Conservation (phyloP, 2,329 filamentous ascomycete genomes). For the Leptosphaerulina australis region DNA sequence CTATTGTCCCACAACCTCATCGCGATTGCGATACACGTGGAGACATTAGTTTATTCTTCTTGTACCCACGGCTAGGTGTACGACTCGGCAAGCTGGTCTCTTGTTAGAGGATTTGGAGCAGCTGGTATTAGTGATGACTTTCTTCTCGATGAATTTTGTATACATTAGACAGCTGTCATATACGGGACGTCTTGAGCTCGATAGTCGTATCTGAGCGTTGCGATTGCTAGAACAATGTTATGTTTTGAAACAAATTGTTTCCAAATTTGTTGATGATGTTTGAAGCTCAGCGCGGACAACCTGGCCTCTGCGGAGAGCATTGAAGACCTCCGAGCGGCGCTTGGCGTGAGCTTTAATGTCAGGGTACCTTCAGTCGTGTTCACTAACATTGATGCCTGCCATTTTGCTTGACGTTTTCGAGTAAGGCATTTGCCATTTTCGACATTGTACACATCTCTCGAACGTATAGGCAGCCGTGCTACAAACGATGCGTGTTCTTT, state of each 20-base stretch:
- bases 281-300: conserved; percentile 15
- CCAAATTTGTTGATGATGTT: background rate
- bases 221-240: conserved; percentile 24
- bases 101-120: conserved; percentile 14
- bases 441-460: background rate
- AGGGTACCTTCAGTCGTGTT: background rate
- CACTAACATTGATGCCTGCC: conserved; percentile 27
- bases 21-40: background rate
- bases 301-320: conserved; percentile 24
- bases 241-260: background rate
- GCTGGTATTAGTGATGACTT: conserved; percentile 16
- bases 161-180: conserved; percentile 45
- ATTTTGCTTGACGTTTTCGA: conserved; percentile 16
- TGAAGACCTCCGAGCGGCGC: conserved; percentile 19
- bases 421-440: conserved; percentile 17
- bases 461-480: conserved; percentile 21
- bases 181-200: conserved; percentile 35
- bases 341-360: conserved; percentile 18
- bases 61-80: conserved; percentile 11
- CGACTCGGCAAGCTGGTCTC: conserved; percentile 29
- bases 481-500: conserved; percentile 37
- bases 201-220: conserved; percentile 22
- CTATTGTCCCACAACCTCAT: background rate
- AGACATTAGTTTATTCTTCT: background rate
- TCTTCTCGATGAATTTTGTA: conserved; percentile 26